Percentiles rank a stretch among this genome's conserved stretches.
phyloP scores from a whole-genome alignment of 2,329 filamentous ascomycete genomes.

The Aspergillus sp. region DNA sequence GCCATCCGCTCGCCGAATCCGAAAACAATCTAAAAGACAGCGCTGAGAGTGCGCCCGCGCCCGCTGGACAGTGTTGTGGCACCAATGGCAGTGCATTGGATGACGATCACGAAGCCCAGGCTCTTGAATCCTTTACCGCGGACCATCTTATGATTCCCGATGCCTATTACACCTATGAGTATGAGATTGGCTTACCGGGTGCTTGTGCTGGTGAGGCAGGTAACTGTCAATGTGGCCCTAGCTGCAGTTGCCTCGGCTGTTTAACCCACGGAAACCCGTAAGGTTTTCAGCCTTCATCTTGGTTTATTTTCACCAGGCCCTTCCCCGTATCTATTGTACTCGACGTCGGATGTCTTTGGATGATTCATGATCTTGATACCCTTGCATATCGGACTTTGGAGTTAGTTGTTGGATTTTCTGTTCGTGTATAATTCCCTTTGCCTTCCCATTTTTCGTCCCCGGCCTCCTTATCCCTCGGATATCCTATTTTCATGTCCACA shows the following conservation, averaged over 20 bases:
- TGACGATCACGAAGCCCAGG: slow-evolving; percentile 28
- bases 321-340: slow-evolving; percentile 4
- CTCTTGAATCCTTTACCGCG: slow-evolving; percentile 24
- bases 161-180: slow-evolving; percentile 45
- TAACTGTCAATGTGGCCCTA: slow-evolving; percentile 53
- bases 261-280: slow-evolving; percentile 52
- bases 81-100: slow-evolving; percentile 17
- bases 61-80: not conserved
- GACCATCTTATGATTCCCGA: slow-evolving; percentile 40
- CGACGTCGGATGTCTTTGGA: slow-evolving; percentile 12
- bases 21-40: slow-evolving; percentile 15
- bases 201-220: slow-evolving; percentile 50
- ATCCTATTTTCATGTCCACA: not conserved
- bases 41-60: slow-evolving; percentile 9
- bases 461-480: not conserved
- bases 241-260: slow-evolving; percentile 55
- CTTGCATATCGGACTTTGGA: slow-evolving; percentile 20
- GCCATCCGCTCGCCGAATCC: slow-evolving; percentile 22
- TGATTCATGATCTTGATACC: slow-evolving; percentile 33
- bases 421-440: slow-evolving; percentile 4
- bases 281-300: slow-evolving; percentile 33
- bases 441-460: not conserved
- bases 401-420: slow-evolving; percentile 8
- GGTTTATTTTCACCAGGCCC: not conserved
- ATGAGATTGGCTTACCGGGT: slow-evolving; percentile 37